Evolutionary conservation across 768 basidiomycete species (phyloP).

Genomic region (Astraeus odoratus): DNA sequence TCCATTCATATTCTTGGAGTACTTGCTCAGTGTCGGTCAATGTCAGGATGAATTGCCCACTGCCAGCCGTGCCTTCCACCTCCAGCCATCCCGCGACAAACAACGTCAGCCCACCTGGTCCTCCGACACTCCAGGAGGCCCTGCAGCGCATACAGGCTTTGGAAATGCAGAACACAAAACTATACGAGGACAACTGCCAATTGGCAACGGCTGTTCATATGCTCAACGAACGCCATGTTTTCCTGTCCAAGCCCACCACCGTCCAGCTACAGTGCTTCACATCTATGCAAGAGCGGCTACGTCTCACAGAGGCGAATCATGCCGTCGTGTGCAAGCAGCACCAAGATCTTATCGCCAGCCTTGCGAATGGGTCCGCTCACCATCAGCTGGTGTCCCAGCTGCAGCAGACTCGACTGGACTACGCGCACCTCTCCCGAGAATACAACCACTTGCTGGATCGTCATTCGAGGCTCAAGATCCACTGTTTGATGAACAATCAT

Average conservation of each 20-base stretch:
- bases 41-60: neutral
- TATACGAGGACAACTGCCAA: constrained; percentile 35
- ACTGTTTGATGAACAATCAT: constrained; percentile 2
- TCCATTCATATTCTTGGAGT: too few species aligned
- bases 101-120: constrained; percentile 40
- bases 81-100: constrained; percentile 22
- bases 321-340: constrained; percentile 16
- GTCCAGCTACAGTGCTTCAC: constrained; percentile 12
- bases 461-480: constrained; percentile 13
- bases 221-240: constrained; percentile 26
- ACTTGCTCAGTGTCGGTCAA: too few species aligned
- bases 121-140: constrained; percentile 14
- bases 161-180: constrained; percentile 23
- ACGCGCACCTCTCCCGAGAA: constrained; percentile 17
- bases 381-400: constrained; percentile 17
- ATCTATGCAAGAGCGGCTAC: constrained; percentile 22
- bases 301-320: constrained; percentile 14
- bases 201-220: constrained; percentile 21
- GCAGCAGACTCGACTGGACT: constrained; percentile 10
- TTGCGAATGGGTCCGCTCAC: constrained; percentile 9
- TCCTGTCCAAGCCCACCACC: constrained; percentile 12
- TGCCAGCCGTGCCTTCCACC: neutral
- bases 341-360: constrained; percentile 16
- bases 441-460: constrained; percentile 15
- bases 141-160: constrained; percentile 28